A percentile compares a stretch with the other conserved stretches of the same genome.
phyloP scores from a whole-genome alignment of 1,139 yeast species.

The Suhomyces kunorum region DNA sequence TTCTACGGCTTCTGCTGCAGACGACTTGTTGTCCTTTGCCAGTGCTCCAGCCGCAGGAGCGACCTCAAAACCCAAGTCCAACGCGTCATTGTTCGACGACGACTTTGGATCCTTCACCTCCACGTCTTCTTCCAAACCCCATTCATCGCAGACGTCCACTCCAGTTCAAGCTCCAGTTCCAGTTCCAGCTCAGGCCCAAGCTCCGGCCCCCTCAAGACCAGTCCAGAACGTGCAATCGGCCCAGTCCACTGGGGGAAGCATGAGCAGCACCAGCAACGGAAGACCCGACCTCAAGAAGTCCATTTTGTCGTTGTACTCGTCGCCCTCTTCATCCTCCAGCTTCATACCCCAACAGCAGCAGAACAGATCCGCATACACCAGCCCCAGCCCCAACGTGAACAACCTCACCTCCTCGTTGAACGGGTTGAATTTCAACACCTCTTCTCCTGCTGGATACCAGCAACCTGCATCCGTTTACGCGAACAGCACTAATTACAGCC shows the following conservation, averaged over 20 bases:
- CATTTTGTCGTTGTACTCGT: slow-evolving; percentile 82
- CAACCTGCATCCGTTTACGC: slow-evolving; percentile 3
- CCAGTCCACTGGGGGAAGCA: slow-evolving; percentile 40
- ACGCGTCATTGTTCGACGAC: slow-evolving; percentile 28
- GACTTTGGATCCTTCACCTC: slow-evolving; percentile 45
- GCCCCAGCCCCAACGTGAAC: slow-evolving; percentile 17
- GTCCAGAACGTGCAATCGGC: slow-evolving; percentile 25
- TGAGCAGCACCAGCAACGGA: slow-evolving; percentile 22
- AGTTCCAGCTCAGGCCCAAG: too few species aligned
- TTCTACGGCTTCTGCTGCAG: slow-evolving; percentile 1
- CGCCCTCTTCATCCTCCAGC: slow-evolving; percentile 52
- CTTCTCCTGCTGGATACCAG: slow-evolving; percentile 2
- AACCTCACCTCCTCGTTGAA: slow-evolving; percentile 36
- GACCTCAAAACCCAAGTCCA: slow-evolving; percentile 4
- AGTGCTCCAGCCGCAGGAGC: neutral
- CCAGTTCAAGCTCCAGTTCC: too few species aligned
- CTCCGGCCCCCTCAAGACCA: neutral
- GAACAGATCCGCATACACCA: slow-evolving; percentile 8
- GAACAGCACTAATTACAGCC: slow-evolving; percentile 1
- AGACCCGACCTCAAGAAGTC: slow-evolving; percentile 81
- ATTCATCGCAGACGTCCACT: neutral
- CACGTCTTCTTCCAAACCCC: slow-evolving; percentile 21
- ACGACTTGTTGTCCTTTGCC: slow-evolving; percentile 10
- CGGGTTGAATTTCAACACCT: slow-evolving; percentile 34
- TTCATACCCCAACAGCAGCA: slow-evolving; percentile 29